Evolutionary conservation across 352 stramenopile species (phyloP), one percentile per base, ranked within the genome.

Genomic region (Pythium dissotocum): DNA sequence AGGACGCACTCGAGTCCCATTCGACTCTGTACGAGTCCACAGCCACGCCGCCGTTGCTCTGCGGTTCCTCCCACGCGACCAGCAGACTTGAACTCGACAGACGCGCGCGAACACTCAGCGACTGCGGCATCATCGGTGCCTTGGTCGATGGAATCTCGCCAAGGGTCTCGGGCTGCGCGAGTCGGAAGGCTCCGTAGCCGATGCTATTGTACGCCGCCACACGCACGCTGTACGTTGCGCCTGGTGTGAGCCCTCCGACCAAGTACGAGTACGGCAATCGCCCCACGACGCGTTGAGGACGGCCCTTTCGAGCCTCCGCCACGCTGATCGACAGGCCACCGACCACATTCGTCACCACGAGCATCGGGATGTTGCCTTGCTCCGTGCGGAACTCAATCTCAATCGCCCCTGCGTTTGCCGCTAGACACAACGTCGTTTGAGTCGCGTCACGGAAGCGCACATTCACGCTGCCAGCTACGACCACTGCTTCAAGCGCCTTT

Each of bases 151-250:
- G 76, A 6, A 82, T 63, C 24, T 82, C 63, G 12, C 73, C 73
- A 18, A 63, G 66, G 0, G 28, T 12, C 36, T 69, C 36, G 1
- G 82, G 71, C 28, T 78, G 72, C 18, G 72, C 82, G 35, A 79
- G 76, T 3, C 71, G 72, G 58, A 94, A 96, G 0, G 77, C 49
- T 0, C 96, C 94, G 63, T 96, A 99, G 16, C 97, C 97, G 14
- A 98, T 73, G 30, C 82, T 93, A 74, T 98, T 99, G 82, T 98
- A 98, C 18, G 96, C 94, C 9, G 93, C 90, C 9, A 99, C 85
- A 24, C 95, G 91, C 3, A 88, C 89, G 36, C 84, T 93, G 67
- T 99, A 98, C 5, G 69, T 70, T n/a, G 88, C 82, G 4, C 85
- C 77, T 21, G 85, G 58, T 3, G 80, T 66, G 7, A 99, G 79